phyloP scores from a whole-genome alignment of 441 rosid genomes.

The Aleurites moluccanus region DNA sequence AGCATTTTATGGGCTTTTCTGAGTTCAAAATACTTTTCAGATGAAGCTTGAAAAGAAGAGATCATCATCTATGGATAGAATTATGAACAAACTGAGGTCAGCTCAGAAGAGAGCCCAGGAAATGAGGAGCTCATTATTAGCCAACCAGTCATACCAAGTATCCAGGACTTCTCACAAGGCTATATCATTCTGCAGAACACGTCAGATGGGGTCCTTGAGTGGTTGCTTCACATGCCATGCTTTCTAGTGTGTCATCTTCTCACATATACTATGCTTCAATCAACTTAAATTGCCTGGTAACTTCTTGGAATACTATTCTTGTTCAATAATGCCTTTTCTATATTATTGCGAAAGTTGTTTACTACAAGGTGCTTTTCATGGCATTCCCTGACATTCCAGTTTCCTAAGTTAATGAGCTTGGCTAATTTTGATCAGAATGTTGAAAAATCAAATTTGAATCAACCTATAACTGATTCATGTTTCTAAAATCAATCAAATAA shows the following conservation, averaged over 20 bases:
- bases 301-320: conserved; percentile 12
- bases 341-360: not conserved
- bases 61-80: conserved; percentile 85
- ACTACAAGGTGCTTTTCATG: not conserved
- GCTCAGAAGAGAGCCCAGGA: conserved; percentile 90
- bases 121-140: conserved; percentile 69
- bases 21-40: conserved; percentile 42
- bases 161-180: conserved; percentile 44
- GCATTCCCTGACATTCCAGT: not conserved
- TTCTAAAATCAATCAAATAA: not conserved
- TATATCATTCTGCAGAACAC: conserved; percentile 48
- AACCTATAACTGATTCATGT: not conserved
- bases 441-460: not conserved
- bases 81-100: conserved; percentile 80
- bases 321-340: not conserved
- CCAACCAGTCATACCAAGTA: conserved; percentile 48
- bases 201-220: conserved; percentile 65
- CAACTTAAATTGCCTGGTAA: conserved; percentile 31
- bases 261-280: conserved; percentile 8
- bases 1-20: conserved; percentile 11
- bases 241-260: conserved; percentile 32
- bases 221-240: conserved; percentile 42
- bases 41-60: conserved; percentile 97
- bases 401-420: not conserved
- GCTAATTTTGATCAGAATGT: not conserved